Percentiles rank a stretch among this genome's conserved stretches.
Conservation (phyloP, 257 asterid genomes). For the Nicotiana knightiana region DNA sequence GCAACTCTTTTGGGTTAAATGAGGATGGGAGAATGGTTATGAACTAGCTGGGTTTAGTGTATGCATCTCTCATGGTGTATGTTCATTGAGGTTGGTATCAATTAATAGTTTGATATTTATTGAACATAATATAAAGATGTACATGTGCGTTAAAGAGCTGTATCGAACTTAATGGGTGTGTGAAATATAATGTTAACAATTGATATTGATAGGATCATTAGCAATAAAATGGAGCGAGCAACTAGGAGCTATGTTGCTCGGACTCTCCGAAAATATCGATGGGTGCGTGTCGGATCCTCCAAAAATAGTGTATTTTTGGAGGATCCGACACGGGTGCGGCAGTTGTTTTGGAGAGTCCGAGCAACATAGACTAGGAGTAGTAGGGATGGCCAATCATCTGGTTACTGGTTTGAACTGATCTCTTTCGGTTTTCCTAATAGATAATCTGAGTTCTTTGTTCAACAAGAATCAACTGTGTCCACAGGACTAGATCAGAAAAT, state of each 20-base stretch:
- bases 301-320: too few species aligned
- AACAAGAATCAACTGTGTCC: background rate
- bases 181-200: background rate
- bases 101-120: background rate
- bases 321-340: too few species aligned
- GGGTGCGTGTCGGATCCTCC: too few species aligned
- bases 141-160: background rate
- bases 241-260: background rate
- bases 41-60: background rate
- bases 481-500: background rate
- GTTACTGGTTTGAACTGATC: background rate
- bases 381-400: background rate
- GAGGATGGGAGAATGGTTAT: background rate
- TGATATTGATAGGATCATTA: background rate
- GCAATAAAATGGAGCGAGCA: background rate
- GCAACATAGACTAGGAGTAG: background rate
- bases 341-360: too few species aligned
- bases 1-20: background rate
- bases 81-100: background rate
- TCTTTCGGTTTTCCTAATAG: background rate
- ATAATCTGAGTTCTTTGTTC: background rate
- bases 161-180: background rate
- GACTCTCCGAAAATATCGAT: too few species aligned
- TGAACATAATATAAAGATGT: background rate
- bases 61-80: background rate